Conservation (phyloP, 768 basidiomycete species). For the Pulveroboletus ravenelii region DNA sequence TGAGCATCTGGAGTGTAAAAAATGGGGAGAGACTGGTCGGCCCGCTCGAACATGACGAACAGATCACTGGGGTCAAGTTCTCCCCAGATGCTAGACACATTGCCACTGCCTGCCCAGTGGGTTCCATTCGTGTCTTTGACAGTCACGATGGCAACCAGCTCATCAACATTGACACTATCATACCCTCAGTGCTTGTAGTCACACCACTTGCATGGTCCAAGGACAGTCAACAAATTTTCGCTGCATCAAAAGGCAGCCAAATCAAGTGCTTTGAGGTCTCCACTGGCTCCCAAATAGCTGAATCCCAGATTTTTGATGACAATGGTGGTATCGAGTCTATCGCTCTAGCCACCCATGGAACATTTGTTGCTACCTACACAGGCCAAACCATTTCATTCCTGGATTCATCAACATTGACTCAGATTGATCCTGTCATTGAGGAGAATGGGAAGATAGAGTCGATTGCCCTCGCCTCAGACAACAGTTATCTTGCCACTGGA, state of each 20-base stretch:
- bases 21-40: background rate
- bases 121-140: background rate
- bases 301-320: background rate
- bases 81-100: background rate
- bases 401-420: background rate
- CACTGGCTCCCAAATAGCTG: background rate
- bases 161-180: background rate
- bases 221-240: background rate
- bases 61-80: background rate
- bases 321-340: background rate
- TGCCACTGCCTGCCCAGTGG: too few species aligned
- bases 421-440: background rate
- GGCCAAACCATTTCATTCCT: background rate
- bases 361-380: background rate
- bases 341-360: background rate
- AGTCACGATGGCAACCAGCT: background rate
- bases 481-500: background rate
- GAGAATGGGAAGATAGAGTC: background rate
- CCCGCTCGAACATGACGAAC: background rate
- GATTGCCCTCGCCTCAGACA: background rate
- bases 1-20: background rate
- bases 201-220: background rate
- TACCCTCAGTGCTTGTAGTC: background rate
- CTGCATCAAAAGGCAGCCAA: background rate
- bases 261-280: background rate